Percentiles rank a stretch among this genome's conserved stretches.
Evolutionary conservation across 129 eudicot genomes (phyloP).

Genomic region (Pulicaria dysenterica): DNA sequence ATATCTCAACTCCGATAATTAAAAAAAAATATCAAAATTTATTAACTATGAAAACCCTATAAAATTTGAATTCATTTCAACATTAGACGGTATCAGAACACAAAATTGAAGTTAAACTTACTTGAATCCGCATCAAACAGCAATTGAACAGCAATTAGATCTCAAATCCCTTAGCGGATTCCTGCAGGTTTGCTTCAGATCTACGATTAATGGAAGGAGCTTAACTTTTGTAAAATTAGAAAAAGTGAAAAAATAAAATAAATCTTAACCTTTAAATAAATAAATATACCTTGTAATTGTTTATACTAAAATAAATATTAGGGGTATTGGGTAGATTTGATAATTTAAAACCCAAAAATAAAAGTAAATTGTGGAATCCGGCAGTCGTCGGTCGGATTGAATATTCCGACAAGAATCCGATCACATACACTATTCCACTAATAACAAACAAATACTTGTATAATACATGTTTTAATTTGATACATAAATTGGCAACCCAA

Average conservation of each 20-base stretch:
- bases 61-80: constrained; percentile 9
- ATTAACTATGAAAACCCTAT: constrained; percentile 37
- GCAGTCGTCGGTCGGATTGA: constrained; percentile 39
- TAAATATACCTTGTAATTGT: constrained; percentile 37
- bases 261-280: constrained; percentile 39
- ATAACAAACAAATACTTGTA: constrained; percentile 27
- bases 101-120: constrained; percentile 43
- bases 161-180: constrained; percentile 37
- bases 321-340: constrained; percentile 37
- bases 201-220: constrained; percentile 38
- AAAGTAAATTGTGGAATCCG: constrained; percentile 38
- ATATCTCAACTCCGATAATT: constrained; percentile 33
- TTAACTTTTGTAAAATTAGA: constrained; percentile 41
- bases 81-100: constrained; percentile 14
- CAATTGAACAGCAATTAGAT: constrained; percentile 42
- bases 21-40: constrained; percentile 20
- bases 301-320: constrained; percentile 37
- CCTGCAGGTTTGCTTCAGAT: constrained; percentile 58
- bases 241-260: constrained; percentile 39
- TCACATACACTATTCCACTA: constrained; percentile 24
- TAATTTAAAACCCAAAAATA: constrained; percentile 22
- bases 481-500: background rate
- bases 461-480: constrained; percentile 19
- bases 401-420: constrained; percentile 45
- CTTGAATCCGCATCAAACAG: constrained; percentile 45